Percentiles rank a stretch among this genome's conserved stretches.
Evolutionary conservation across 2,329 filamentous ascomycete genomes (phyloP).

Genomic region (Metarhizium anisopliae): DNA sequence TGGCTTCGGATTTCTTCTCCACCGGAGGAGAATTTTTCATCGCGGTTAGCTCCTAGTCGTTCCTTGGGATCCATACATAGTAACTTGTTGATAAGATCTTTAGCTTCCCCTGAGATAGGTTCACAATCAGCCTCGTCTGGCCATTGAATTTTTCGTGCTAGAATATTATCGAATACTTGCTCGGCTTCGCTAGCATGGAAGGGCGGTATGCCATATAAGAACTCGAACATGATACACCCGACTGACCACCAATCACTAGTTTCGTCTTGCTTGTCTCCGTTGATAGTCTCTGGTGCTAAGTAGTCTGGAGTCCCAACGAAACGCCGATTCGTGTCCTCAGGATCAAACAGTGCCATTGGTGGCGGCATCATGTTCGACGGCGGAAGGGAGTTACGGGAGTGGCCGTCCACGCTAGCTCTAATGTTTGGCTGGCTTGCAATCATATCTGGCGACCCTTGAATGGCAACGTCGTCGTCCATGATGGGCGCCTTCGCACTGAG

Average conservation of each 20-base stretch:
- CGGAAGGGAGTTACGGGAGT: conserved; percentile 23
- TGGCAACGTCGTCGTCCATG: conserved; percentile 67
- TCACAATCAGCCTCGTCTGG: conserved; percentile 73
- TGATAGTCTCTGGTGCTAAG: conserved; percentile 92
- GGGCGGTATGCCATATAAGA: conserved; percentile 84
- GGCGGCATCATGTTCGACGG: conserved; percentile 72
- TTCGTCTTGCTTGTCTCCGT: conserved; percentile 89
- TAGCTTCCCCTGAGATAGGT: conserved; percentile 71
- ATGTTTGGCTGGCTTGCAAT: conserved; percentile 31
- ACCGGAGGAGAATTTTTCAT: conserved; percentile 73
- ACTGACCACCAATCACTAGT: conserved; percentile 99
- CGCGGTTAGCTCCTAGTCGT: conserved; percentile 75
- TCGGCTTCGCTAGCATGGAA: conserved; percentile 89
- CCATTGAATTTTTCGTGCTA: conserved; percentile 85
- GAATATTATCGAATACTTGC: conserved; percentile 92
- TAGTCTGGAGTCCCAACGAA: conserved; percentile 98
- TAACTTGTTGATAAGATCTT: conserved; percentile 88
- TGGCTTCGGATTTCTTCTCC: conserved; percentile 88
- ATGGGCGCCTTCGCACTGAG: conserved; percentile 44
- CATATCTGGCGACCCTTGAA: conserved; percentile 69
- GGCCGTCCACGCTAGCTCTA: conserved; percentile 24
- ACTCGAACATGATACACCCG: conserved; percentile 97
- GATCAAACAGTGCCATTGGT: conserved; percentile 91
- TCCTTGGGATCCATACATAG: conserved; percentile 76
- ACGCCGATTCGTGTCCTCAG: conserved; percentile 81